Evolutionary conservation across 352 stramenopile species (phyloP).

Genomic region (Pythium phragmitis): DNA sequence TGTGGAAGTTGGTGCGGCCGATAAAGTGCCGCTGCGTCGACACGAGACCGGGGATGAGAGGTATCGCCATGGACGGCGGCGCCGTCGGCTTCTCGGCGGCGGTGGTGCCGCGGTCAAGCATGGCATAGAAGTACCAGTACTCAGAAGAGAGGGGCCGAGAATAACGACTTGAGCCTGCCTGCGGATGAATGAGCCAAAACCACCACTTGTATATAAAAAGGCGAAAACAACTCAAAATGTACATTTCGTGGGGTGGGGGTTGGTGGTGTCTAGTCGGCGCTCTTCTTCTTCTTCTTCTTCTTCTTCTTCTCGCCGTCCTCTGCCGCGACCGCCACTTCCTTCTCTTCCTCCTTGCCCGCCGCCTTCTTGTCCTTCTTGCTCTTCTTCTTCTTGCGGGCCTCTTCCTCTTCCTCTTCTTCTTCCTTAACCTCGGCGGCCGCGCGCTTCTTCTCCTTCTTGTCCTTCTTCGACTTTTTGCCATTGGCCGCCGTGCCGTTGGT

Average conservation of each 20-base stretch:
- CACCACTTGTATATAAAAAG: neutral
- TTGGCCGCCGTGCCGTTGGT: conserved; percentile 23
- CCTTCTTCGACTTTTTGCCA: conserved; percentile 74
- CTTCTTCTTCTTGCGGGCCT: conserved; percentile 71
- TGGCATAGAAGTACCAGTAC: neutral
- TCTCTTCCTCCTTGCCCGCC: conserved; percentile 39
- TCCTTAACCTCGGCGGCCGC: conserved; percentile 27
- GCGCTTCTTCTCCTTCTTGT: conserved; percentile 57
- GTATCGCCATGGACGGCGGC: conserved; percentile 15
- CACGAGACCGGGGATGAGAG: conserved; percentile 56
- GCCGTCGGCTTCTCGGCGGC: neutral
- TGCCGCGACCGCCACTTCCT: conserved; percentile 32
- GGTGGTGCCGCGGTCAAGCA: conserved; percentile 2
- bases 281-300: conserved; percentile 80
- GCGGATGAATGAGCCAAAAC: neutral
- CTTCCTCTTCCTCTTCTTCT: conserved; percentile 56
- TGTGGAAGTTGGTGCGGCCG: conserved; percentile 50
- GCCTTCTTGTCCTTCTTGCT: conserved; percentile 71
- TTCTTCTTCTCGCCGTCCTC: conserved; percentile 74
- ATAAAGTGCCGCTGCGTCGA: conserved; percentile 52
- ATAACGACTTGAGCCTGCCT: neutral
- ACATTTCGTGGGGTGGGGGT: conserved; percentile 5
- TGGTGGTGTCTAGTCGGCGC: conserved; percentile 25
- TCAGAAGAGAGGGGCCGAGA: neutral
- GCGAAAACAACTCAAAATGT: conserved; percentile 21